Evolutionary conservation across 2,329 filamentous ascomycete genomes (phyloP).

Genomic region (Diplodia seriata): DNA sequence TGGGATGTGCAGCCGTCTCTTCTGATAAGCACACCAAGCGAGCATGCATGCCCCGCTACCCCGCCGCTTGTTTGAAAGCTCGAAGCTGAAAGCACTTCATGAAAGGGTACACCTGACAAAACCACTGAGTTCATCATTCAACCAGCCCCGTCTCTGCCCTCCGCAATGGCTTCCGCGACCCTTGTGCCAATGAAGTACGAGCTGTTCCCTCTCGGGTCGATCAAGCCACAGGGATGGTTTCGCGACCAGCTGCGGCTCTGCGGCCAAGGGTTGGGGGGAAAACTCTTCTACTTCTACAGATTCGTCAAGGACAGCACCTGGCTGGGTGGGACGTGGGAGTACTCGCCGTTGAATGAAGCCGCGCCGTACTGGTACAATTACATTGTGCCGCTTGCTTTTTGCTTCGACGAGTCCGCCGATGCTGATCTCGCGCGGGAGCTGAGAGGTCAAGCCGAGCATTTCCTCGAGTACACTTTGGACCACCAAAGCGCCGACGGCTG

Average conservation of each 20-base stretch:
- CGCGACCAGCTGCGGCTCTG: constrained; percentile 57
- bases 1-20: background rate
- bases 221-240: constrained; percentile 60
- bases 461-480: constrained; percentile 57
- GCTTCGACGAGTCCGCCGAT: constrained; percentile 52
- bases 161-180: background rate
- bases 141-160: background rate
- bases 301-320: constrained; percentile 60
- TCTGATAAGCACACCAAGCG: background rate
- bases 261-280: constrained; percentile 60
- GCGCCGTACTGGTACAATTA: constrained; percentile 67
- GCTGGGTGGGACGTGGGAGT: constrained; percentile 60
- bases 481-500: constrained; percentile 63
- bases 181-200: constrained; percentile 48
- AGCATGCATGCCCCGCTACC: background rate
- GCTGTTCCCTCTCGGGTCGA: constrained; percentile 44
- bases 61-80: background rate
- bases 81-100: no score
- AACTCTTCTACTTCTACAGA: constrained; percentile 63
- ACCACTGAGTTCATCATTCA: no score
- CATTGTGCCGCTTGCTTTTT: constrained; percentile 63
- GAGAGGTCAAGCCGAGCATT: constrained; percentile 56
- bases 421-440: constrained; percentile 39
- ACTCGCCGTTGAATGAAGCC: constrained; percentile 61
- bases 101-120: no score